Evolutionary conservation across 192 early-diverging fungal genomes (phyloP).

Genomic region (Haplosporangium gracile): DNA sequence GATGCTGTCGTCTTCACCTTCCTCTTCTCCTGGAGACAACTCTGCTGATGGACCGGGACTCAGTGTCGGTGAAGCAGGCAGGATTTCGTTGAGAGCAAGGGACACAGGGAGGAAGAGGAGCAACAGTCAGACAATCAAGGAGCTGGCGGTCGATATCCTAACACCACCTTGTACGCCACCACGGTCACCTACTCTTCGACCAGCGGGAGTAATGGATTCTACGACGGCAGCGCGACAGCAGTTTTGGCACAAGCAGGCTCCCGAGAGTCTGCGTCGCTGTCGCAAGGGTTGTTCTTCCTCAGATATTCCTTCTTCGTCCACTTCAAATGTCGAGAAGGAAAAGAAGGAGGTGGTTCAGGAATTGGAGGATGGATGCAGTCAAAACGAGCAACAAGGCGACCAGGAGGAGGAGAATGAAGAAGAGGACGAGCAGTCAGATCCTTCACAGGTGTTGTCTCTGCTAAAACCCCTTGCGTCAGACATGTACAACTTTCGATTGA

Average conservation of each 20-base stretch:
- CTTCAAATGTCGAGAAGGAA: no score
- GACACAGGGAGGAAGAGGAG: neutral
- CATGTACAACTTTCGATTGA: slow-evolving; percentile 54
- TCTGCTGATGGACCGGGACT: neutral
- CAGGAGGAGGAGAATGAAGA: neutral
- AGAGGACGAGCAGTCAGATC: slow-evolving; percentile 25
- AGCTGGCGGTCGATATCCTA: slow-evolving; percentile 22
- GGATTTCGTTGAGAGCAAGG: neutral
- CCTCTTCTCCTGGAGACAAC: neutral
- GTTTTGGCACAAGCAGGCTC: slow-evolving; percentile 19
- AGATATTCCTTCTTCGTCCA: neutral
- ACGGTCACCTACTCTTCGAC: slow-evolving; percentile 33
- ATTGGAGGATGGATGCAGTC: neutral
- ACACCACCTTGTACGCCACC: slow-evolving; percentile 52
- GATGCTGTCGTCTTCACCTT: slow-evolving; percentile 29
- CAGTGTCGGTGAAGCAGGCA: neutral
- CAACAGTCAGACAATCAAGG: neutral
- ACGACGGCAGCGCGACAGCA: neutral
- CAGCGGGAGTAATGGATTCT: neutral
- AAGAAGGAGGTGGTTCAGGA: neutral
- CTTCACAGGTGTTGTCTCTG: slow-evolving; percentile 40
- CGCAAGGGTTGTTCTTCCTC: neutral
- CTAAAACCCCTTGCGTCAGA: slow-evolving; percentile 44
- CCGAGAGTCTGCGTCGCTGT: slow-evolving; percentile 3
- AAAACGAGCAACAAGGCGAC: neutral